phyloP scores from a whole-genome alignment of 495 filamentous ascomycete genomes.

The Haplographium delicatum region DNA sequence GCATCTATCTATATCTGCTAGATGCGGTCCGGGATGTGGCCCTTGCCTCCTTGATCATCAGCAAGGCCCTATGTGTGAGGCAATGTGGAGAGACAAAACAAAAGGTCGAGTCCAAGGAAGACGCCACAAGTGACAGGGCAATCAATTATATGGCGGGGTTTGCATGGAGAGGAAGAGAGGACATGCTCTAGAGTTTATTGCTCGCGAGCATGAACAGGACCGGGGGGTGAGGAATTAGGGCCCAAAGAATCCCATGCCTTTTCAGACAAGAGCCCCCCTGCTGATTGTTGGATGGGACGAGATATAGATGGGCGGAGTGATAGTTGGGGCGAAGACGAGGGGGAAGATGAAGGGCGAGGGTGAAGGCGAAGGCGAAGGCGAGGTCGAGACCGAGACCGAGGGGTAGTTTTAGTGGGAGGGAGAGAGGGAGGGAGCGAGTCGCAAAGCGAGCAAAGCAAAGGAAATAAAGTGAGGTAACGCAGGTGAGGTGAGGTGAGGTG shows the following conservation, averaged over 20 bases:
- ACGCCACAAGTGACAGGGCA: conserved; percentile 20
- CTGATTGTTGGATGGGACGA: background rate
- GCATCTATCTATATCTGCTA: conserved; percentile 23
- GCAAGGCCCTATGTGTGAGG: conserved; percentile 17
- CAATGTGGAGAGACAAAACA: conserved; percentile 12
- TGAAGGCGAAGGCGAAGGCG: background rate
- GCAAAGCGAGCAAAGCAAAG: too few species aligned
- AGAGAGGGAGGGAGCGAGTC: too few species aligned
- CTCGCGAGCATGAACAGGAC: conserved; percentile 15
- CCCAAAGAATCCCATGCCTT: background rate
- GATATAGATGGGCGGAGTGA: background rate
- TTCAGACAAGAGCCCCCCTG: background rate
- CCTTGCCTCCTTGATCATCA: conserved; percentile 20
- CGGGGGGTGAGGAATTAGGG: background rate
- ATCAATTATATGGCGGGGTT: conserved; percentile 27
- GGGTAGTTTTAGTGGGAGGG: too few species aligned
- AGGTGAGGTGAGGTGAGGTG: too few species aligned
- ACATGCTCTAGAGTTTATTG: conserved; percentile 16
- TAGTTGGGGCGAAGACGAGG: background rate
- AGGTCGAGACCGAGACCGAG: background rate
- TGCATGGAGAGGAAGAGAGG: conserved; percentile 19
- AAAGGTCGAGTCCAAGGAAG: background rate
- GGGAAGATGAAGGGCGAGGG: background rate
- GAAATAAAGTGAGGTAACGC: too few species aligned
- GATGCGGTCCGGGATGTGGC: conserved; percentile 12